Conservation (phyloP, 345 rosid genomes). For the Jatropha curcas region DNA sequence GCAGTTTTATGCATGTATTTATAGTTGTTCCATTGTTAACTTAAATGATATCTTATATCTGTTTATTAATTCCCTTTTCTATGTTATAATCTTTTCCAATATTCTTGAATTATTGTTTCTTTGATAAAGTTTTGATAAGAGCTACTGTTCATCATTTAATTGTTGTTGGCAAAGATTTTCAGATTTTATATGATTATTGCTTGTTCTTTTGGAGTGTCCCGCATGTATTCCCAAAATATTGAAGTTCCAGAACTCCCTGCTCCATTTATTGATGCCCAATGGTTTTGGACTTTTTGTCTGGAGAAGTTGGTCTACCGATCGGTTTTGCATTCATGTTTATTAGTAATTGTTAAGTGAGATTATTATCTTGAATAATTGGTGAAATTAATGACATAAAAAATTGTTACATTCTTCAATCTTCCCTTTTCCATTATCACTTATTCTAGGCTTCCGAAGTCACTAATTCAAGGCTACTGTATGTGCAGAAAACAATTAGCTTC, state of each 20-base stretch:
- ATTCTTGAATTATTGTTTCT: neutral
- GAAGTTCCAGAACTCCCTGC: neutral
- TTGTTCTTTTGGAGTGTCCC: neutral
- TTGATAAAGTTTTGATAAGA: neutral
- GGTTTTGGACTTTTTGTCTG: neutral
- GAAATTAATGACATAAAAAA: neutral
- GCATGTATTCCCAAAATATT: neutral
- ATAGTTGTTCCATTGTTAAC: neutral
- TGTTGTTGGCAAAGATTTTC: neutral
- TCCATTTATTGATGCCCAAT: neutral
- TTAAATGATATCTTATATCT: neutral
- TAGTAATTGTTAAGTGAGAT: neutral
- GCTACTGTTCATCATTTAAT: neutral
- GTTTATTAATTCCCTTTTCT: neutral
- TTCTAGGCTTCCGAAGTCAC: neutral
- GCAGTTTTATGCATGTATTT: neutral
- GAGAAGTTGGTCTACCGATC: neutral
- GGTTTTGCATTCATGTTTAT: too few species aligned
- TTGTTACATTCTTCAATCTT: neutral
- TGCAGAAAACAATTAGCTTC: neutral
- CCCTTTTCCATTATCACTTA: neutral
- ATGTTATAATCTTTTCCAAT: neutral
- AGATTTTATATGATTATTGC: neutral
- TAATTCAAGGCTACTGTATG: neutral
- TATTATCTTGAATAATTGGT: neutral